A percentile compares a stretch with the other conserved stretches of the same genome.
Evolutionary conservation across 139 green algal genomes (phyloP).

Genomic region (Auxenochlorella pyrenoidosa): DNA sequence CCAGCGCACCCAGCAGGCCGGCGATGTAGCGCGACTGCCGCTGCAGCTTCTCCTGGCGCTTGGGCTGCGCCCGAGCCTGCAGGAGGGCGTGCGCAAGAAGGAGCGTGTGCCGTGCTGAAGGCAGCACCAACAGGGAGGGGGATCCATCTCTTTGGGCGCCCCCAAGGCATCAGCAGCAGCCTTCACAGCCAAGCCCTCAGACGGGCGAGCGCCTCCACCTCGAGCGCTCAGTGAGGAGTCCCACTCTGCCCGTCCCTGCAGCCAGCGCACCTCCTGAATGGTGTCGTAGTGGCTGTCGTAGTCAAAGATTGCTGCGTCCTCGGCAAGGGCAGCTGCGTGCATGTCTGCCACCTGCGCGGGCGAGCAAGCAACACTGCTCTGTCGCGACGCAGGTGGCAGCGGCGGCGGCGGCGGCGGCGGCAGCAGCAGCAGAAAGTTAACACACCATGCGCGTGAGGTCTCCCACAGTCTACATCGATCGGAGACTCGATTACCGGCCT

Average conservation of each 20-base stretch:
- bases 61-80: conserved; percentile 59
- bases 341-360: conserved; percentile 69
- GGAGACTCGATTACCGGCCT: neutral
- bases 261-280: conserved; percentile 63
- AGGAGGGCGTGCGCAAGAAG: neutral
- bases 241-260: neutral
- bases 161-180: neutral
- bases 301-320: conserved; percentile 94
- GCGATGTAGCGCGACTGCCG: conserved; percentile 83
- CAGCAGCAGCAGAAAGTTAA: neutral
- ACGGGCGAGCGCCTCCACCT: too few species aligned
- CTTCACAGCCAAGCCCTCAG: neutral
- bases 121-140: too few species aligned
- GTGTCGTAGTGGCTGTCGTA: conserved; percentile 93
- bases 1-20: conserved; percentile 54
- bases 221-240: neutral
- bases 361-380: too few species aligned
- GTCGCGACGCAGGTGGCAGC: neutral
- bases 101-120: neutral
- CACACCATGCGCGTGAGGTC: too few species aligned
- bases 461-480: too few species aligned
- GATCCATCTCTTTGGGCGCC: too few species aligned
- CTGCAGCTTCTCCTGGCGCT: conserved; percentile 71
- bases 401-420: neutral
- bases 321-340: conserved; percentile 83